Conservation (phyloP, 164 flowering plant genomes). For the Tetrastigma voinierianum region DNA sequence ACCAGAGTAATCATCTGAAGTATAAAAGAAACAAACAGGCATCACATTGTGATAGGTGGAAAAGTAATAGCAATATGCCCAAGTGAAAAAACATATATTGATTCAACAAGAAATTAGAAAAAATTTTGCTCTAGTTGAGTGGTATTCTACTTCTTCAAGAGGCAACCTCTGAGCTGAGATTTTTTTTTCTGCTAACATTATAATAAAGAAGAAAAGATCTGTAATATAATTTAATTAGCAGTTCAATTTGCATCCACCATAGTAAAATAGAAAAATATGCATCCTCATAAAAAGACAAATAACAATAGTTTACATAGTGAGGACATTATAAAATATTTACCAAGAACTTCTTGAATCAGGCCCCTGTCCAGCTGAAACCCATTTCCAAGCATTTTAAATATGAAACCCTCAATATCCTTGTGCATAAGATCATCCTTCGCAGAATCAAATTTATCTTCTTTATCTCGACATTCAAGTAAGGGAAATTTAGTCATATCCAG, state of each 20-base stretch:
- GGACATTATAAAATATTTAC: constrained; percentile 22
- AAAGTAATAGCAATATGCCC: too few species aligned
- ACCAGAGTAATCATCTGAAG: neutral
- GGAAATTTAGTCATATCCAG: constrained; percentile 26
- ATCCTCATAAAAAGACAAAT: neutral
- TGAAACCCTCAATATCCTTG: constrained; percentile 51
- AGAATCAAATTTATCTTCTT: constrained; percentile 12
- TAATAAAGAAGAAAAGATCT: too few species aligned
- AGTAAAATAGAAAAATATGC: too few species aligned
- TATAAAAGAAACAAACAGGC: neutral
- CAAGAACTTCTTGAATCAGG: constrained; percentile 51
- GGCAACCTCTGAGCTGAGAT: too few species aligned
- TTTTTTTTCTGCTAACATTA: too few species aligned
- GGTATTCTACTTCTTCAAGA: too few species aligned
- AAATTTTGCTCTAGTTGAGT: too few species aligned
- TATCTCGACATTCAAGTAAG: constrained; percentile 12
- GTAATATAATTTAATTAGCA: too few species aligned
- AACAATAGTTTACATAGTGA: neutral
- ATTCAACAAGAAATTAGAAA: too few species aligned
- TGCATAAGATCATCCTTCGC: constrained; percentile 17
- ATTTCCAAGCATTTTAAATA: constrained; percentile 57
- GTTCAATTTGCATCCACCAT: too few species aligned
- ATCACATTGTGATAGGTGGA: neutral
- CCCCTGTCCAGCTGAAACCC: constrained; percentile 52
- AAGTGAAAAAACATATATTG: too few species aligned